These are phyloP conservation scores for Pezicula radicicola DNA, from an alignment of 2,329 filamentous ascomycete species.

Conservation along the genomic window DNA sequence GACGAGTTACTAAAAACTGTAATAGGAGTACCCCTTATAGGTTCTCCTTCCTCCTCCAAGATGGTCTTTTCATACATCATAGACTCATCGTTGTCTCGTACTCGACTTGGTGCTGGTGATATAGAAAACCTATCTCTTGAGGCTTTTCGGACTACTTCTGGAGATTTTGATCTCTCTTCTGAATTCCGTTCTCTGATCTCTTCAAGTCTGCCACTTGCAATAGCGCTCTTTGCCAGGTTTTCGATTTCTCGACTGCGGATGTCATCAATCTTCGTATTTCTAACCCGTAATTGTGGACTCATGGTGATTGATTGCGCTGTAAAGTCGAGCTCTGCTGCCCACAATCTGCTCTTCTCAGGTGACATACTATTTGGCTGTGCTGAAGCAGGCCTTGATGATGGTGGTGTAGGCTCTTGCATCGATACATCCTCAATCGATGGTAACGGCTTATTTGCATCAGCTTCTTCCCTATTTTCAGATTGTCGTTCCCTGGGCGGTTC, in stretches of 20 bases:
- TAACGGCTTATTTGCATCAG: conserved; percentile 10
- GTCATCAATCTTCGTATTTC: conserved; percentile 18
- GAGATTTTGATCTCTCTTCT: conserved; percentile 16
- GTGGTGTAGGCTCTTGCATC: conserved; percentile 13
- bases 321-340: conserved; percentile 25
- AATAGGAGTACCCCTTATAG: conserved; percentile 17
- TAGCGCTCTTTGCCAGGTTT: conserved; percentile 12
- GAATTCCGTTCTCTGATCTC: conserved; percentile 21
- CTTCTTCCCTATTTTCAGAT: not conserved
- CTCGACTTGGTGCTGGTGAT: conserved; percentile 2
- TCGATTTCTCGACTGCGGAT: conserved; percentile 20
- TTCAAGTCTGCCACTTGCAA: conserved; percentile 17
- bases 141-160: conserved; percentile 5
- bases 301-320: conserved; percentile 20
- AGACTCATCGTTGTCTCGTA: conserved; percentile 4
- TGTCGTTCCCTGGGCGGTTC: not conserved
- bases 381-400: conserved; percentile 17
- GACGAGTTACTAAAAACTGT: conserved; percentile 13
- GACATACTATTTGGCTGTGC: conserved; percentile 11
- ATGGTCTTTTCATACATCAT: conserved; percentile 15
- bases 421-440: conserved; percentile 15
- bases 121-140: not conserved
- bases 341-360: conserved; percentile 16
- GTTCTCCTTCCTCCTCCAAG: conserved; percentile 21
- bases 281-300: conserved; percentile 21